These are phyloP conservation scores for Jimgerdemannia lactiflua DNA, from an alignment of 192 early-diverging fungal genomes.

Conservation along the genomic window DNA sequence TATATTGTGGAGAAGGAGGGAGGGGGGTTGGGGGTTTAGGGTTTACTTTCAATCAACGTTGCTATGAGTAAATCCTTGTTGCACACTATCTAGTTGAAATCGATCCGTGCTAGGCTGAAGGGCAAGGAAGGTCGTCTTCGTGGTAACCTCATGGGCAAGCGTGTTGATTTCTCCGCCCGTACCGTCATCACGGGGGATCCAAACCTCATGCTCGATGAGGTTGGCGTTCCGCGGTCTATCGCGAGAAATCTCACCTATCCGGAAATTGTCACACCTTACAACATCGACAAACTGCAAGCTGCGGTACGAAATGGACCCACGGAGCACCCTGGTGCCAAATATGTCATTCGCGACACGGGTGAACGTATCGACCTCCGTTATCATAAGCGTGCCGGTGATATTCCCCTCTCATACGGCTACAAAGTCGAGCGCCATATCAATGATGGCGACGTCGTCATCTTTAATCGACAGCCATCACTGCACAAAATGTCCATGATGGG, in stretches of 20 bases:
- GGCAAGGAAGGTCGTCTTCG: constrained; percentile 99
- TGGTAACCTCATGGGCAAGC: constrained; percentile 99
- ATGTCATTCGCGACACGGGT: constrained; percentile 93
- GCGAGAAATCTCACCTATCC: constrained; percentile 97
- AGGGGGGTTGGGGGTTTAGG: too few species aligned
- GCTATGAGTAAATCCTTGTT: not conserved
- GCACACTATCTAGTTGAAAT: constrained; percentile 60
- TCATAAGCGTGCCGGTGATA: constrained; percentile 77
- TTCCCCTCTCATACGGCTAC: constrained; percentile 87
- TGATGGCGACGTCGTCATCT: constrained; percentile 95
- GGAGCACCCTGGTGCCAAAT: constrained; percentile 96
- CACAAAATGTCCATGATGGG: constrained; percentile 99
- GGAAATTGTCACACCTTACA: constrained; percentile 95
- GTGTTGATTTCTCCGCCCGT: constrained; percentile 98
- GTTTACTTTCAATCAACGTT: too few species aligned
- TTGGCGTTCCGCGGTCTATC: constrained; percentile 97
- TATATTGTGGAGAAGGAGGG: too few species aligned
- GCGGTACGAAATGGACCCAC: constrained; percentile 88
- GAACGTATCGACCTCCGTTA: constrained; percentile 90
- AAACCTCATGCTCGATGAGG: constrained; percentile 96
- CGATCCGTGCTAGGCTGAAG: constrained; percentile 95
- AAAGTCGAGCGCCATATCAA: constrained; percentile 94
- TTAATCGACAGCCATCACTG: constrained; percentile 98
- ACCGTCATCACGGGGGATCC: constrained; percentile 99
- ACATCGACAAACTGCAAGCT: constrained; percentile 86